Base-by-base conservation (phyloP, 306 rosid genomes). In the Castanospermum australe region DNA sequence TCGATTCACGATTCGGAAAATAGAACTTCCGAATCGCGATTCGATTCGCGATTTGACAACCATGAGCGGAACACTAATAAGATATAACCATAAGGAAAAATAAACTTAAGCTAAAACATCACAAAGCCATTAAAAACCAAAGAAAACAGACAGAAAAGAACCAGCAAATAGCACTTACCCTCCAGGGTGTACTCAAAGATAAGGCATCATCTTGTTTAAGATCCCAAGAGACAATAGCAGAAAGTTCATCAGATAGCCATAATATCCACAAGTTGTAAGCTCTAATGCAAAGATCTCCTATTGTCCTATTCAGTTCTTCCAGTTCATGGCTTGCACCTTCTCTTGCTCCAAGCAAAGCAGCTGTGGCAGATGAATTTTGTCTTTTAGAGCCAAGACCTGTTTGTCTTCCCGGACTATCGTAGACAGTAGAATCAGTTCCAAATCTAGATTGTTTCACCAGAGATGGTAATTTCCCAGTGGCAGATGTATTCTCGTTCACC, bases 261-360 rank as follows among this genome's bases (percentile, higher is more conserved):
- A 83, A 82, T 86, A 93, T 95, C 99, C 99, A 95, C 81, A 95
- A 82, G 83, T 84, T 81, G 77, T 93, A 88, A 32, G 99, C 93
- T 87, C 91, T 90, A 48, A 95, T 84, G 72, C 91, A 89, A 81
- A 95, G 99, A 82, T 95, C 94, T 52, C 84, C 92, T 63, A 89
- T 88, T 64, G 85, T 72, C 56, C 82, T 85, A 77, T 56, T 84
- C 71, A 95, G 86, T 88, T 93, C 93, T 85, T 90, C 98, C 66
- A 93, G 85, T 84, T 95, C 91, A 45, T 82, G 89, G 87, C 89
- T 93, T 78, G 89, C 87, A 79, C 88, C 88, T 85, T 95, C 98
- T 78, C 77, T 80, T 0, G 92, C 87, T 57, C 98, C 97, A 86
- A 90, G 86, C 89, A 95, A 86, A 44, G 96, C 98, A 78, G 96